Evolutionary conservation across 345 rosid species (phyloP).

Genomic region (Camelina laxa): DNA sequence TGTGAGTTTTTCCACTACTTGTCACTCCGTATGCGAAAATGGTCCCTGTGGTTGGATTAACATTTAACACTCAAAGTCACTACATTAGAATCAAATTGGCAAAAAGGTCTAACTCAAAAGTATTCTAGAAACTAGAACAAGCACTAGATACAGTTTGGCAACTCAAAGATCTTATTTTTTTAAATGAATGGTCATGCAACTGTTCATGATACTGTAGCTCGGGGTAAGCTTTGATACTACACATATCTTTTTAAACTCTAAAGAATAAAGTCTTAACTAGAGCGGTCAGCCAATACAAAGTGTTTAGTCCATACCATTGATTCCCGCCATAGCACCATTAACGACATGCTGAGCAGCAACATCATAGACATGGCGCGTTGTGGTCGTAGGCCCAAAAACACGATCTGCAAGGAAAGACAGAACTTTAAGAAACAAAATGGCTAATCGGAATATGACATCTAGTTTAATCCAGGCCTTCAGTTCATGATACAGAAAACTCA

Average conservation of each 20-base stretch:
- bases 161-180: conserved; percentile 28
- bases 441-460: neutral
- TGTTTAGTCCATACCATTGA: conserved; percentile 64
- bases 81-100: conserved; percentile 8
- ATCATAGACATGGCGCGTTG: conserved; percentile 96
- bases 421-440: conserved; percentile 24
- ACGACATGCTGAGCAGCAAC: conserved; percentile 95
- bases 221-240: neutral
- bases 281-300: conserved; percentile 7
- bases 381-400: conserved; percentile 97
- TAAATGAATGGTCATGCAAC: conserved; percentile 17
- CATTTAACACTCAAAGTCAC: conserved; percentile 39
- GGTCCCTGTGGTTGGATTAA: conserved; percentile 64
- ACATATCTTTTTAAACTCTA: neutral
- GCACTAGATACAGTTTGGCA: conserved; percentile 4
- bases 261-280: conserved; percentile 15
- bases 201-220: conserved; percentile 12
- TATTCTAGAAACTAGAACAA: conserved; percentile 13
- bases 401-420: conserved; percentile 59
- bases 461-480: neutral
- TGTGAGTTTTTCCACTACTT: conserved; percentile 99
- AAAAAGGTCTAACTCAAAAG: conserved; percentile 11
- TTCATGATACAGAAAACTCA: conserved; percentile 18
- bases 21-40: conserved; percentile 99
- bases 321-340: conserved; percentile 91